Conservation (phyloP, 2,329 filamentous ascomycete species). For the Didymella sp. region DNA sequence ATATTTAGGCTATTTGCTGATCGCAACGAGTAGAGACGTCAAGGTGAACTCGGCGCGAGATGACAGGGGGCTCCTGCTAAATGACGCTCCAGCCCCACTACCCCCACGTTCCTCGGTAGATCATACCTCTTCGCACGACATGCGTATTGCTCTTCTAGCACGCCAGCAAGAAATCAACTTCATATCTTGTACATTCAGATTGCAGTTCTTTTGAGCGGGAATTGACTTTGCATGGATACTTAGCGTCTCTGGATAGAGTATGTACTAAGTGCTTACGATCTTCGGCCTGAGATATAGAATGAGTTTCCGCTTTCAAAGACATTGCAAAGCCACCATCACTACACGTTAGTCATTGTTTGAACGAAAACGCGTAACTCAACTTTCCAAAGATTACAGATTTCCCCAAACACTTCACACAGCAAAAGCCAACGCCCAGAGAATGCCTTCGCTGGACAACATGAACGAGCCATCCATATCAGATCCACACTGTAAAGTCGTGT, state of each 20-base stretch:
- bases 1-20: constrained; percentile 14
- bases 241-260: background rate
- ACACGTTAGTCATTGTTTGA: background rate
- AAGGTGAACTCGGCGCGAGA: constrained; percentile 9
- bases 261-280: too few relatives aligned
- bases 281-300: too few relatives aligned
- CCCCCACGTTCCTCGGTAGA: constrained; percentile 10
- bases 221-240: background rate
- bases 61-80: constrained; percentile 9
- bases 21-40: constrained; percentile 15
- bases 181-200: background rate
- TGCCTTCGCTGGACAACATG: background rate
- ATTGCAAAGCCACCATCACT: background rate
- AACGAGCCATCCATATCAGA: background rate
- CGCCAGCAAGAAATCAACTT: background rate
- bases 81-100: constrained; percentile 9
- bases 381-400: background rate
- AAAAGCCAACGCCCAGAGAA: background rate
- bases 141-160: background rate
- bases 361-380: background rate
- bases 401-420: background rate
- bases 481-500: background rate
- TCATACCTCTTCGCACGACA: background rate
- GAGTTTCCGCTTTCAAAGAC: background rate
- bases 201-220: background rate